A percentile compares a stretch with the other conserved stretches of the same genome.
Evolutionary conservation across 768 basidiomycete genomes (phyloP).

Genomic region (Lactarius sp.): DNA sequence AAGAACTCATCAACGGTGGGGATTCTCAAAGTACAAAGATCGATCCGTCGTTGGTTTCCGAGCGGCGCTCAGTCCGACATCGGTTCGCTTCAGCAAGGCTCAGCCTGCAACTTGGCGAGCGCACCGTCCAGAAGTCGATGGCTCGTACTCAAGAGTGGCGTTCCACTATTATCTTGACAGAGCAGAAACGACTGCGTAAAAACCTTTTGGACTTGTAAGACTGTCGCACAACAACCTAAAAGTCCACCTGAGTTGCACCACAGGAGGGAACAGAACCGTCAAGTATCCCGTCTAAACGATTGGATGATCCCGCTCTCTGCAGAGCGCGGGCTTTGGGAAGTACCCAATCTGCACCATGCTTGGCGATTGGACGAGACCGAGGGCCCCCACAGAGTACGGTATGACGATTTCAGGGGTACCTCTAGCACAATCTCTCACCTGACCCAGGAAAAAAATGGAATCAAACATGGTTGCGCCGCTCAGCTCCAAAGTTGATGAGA

Average conservation of each 20-base stretch:
- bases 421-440: not conserved
- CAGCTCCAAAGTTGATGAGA: conserved; percentile 45
- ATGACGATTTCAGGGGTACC: conserved; percentile 19
- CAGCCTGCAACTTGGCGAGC: conserved; percentile 60
- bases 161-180: conserved; percentile 58
- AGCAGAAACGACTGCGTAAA: conserved; percentile 68
- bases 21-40: conserved; percentile 44
- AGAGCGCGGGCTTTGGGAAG: conserved; percentile 83
- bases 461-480: conserved; percentile 45
- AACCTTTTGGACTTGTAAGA: conserved; percentile 66
- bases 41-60: conserved; percentile 48
- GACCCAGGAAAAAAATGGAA: conserved; percentile 69
- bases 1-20: conserved; percentile 46
- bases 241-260: conserved; percentile 7
- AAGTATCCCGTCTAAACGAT: conserved; percentile 53
- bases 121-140: conserved; percentile 57
- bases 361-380: conserved; percentile 93
- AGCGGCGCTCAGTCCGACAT: conserved; percentile 48
- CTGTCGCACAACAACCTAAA: not conserved
- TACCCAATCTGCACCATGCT: conserved; percentile 39
- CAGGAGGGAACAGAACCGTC: conserved; percentile 75
- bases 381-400: conserved; percentile 85
- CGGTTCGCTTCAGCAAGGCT: conserved; percentile 53
- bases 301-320: conserved; percentile 59
- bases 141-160: conserved; percentile 68